A percentile compares a stretch with the other conserved stretches of the same genome.
Conservation (phyloP, 257 asterid species). For the Solanum pinnatisectum region DNA sequence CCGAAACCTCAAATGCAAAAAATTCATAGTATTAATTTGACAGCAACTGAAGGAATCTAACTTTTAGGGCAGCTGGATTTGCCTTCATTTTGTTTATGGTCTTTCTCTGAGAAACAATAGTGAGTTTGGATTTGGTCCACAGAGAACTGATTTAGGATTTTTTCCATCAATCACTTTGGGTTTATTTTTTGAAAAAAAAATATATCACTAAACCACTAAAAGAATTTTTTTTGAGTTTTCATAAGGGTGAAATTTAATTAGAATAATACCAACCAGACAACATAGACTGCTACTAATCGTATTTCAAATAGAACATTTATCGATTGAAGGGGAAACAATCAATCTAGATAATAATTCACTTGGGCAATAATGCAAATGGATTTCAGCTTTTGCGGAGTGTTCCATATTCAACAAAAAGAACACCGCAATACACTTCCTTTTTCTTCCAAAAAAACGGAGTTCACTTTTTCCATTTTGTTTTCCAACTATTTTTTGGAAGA, state of each 20-base stretch:
- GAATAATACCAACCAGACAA: neutral
- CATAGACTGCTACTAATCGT: neutral
- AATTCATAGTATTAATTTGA: neutral
- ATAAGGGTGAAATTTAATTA: neutral
- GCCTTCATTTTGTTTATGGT: neutral
- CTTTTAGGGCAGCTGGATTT: neutral
- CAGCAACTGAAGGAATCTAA: neutral
- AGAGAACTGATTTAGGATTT: neutral
- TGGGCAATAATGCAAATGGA: neutral
- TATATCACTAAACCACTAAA: neutral
- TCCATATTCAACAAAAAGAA: neutral
- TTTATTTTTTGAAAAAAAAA: neutral
- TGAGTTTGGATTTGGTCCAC: neutral
- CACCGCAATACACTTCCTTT: neutral
- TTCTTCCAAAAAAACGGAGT: neutral
- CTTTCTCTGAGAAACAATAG: neutral
- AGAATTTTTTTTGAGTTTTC: neutral
- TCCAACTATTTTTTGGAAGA: neutral
- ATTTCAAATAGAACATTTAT: neutral
- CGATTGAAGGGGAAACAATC: neutral
- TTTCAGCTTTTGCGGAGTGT: neutral
- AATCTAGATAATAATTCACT: neutral
- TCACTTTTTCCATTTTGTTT: neutral
- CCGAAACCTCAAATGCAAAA: neutral
- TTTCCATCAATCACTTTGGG: neutral